phyloP scores from a whole-genome alignment of 2,329 filamentous ascomycete genomes.

The Stagonosporopsis vannaccii region DNA sequence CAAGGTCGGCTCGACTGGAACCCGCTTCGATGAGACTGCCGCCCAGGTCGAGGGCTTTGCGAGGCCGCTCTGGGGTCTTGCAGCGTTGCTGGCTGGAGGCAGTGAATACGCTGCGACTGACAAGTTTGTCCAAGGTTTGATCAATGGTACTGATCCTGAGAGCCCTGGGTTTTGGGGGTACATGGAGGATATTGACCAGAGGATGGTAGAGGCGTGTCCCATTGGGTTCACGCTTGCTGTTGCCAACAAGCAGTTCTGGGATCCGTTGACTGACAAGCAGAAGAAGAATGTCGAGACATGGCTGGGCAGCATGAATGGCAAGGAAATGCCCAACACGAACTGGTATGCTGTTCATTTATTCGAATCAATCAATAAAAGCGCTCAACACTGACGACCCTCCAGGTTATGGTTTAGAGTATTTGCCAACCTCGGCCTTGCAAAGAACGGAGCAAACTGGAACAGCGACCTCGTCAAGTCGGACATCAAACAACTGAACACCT shows the following conservation, averaged over 20 bases:
- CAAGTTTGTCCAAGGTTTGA: constrained; percentile 74
- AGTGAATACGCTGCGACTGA: constrained; percentile 69
- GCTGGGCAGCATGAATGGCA: constrained; percentile 80
- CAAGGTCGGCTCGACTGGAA: constrained; percentile 73
- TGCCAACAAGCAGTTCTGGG: constrained; percentile 69
- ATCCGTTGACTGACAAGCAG: constrained; percentile 67
- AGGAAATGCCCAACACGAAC: constrained; percentile 74
- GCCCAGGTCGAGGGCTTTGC: constrained; percentile 80
- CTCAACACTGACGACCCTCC: constrained; percentile 34
- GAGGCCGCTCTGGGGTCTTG: constrained; percentile 77
- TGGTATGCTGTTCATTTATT: constrained; percentile 52
- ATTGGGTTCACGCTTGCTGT: constrained; percentile 78
- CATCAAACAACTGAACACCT: constrained; percentile 79
- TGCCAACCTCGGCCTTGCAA: constrained; percentile 78
- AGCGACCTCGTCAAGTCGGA: constrained; percentile 74
- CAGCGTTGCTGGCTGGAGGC: constrained; percentile 72
- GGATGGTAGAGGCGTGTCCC: constrained; percentile 87
- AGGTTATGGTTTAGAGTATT: constrained; percentile 88
- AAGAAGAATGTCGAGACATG: constrained; percentile 72
- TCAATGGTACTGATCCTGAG: constrained; percentile 73
- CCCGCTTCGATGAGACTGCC: constrained; percentile 78
- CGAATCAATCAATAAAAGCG: background rate
- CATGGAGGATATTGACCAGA: constrained; percentile 77
- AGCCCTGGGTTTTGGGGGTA: constrained; percentile 78
- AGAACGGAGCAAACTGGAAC: constrained; percentile 75